These are phyloP conservation scores for Fusarium floridanum DNA, from an alignment of 2,329 filamentous ascomycete species.

Conservation along the genomic window DNA sequence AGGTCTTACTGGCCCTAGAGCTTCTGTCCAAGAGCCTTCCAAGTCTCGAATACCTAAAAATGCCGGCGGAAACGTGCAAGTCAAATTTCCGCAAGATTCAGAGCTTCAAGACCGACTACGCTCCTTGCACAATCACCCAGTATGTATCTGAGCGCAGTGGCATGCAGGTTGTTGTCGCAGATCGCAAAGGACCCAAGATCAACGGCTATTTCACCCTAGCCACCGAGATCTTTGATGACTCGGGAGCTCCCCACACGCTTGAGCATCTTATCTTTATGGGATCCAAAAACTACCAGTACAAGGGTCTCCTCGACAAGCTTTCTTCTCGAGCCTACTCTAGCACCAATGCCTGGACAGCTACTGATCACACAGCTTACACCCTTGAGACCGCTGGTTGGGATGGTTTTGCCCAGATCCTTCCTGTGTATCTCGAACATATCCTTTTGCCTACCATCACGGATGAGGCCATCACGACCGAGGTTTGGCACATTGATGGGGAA, in stretches of 20 bases:
- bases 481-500: slow-evolving; percentile 93
- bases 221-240: slow-evolving; percentile 98
- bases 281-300: slow-evolving; percentile 93
- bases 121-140: slow-evolving; percentile 87
- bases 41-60: slow-evolving; percentile 50
- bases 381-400: slow-evolving; percentile 98
- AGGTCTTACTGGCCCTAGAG: no score
- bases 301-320: slow-evolving; percentile 93
- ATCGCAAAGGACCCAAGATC: slow-evolving; percentile 94
- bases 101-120: slow-evolving; percentile 90
- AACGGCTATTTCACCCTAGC: slow-evolving; percentile 95
- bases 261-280: slow-evolving; percentile 90
- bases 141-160: slow-evolving; percentile 97
- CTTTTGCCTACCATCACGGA: slow-evolving; percentile 93
- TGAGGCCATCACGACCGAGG: slow-evolving; percentile 92
- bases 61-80: slow-evolving; percentile 65
- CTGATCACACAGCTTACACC: slow-evolving; percentile 96
- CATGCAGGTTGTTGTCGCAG: slow-evolving; percentile 92
- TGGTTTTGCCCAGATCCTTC: slow-evolving; percentile 93
- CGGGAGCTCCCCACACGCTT: slow-evolving; percentile 87
- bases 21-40: slow-evolving; percentile 15
- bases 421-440: slow-evolving; percentile 95
- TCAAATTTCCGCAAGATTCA: slow-evolving; percentile 85
- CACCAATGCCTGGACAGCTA: slow-evolving; percentile 98
- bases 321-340: slow-evolving; percentile 92